These are phyloP conservation scores for Penicillium simplicissimum DNA, from an alignment of 495 filamentous ascomycete species.

Conservation along the genomic window DNA sequence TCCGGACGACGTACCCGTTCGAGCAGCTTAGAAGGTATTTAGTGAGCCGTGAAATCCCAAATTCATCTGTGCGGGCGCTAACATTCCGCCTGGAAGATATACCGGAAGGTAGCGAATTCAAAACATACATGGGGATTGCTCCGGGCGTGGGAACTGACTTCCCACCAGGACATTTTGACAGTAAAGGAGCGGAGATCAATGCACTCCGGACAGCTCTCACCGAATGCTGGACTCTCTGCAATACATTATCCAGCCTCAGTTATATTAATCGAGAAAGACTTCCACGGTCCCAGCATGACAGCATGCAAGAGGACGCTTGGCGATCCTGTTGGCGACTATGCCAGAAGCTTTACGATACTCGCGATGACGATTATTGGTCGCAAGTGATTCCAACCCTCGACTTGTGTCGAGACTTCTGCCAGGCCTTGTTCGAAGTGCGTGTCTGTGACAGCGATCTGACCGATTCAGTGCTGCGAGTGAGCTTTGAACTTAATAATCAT, in stretches of 20 bases:
- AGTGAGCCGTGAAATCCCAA: background rate
- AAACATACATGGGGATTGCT: background rate
- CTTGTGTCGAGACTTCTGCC: constrained; percentile 88
- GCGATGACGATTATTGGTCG: constrained; percentile 69
- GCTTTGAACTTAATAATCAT: constrained; percentile 94
- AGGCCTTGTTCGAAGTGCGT: constrained; percentile 82
- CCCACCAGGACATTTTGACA: constrained; percentile 33
- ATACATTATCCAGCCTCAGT: constrained; percentile 82
- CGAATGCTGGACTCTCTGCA: constrained; percentile 94
- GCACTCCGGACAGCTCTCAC: constrained; percentile 75
- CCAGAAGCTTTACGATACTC: constrained; percentile 79
- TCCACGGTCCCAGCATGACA: constrained; percentile 65
- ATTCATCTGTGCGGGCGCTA: background rate
- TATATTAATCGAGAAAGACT: constrained; percentile 79
- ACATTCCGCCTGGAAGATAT: constrained; percentile 36
- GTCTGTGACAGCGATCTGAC: constrained; percentile 70
- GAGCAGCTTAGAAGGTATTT: constrained; percentile 73
- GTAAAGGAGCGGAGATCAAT: constrained; percentile 64
- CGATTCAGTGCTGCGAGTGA: constrained; percentile 85
- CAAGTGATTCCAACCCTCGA: constrained; percentile 78
- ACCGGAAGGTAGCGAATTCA: constrained; percentile 37
- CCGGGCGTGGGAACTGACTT: constrained; percentile 19
- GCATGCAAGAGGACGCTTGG: constrained; percentile 83
- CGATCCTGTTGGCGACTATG: constrained; percentile 90
- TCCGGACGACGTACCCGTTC: constrained; percentile 47